Conservation (phyloP, 1,139 yeast species). For the Meyerozyma elateridarum region DNA sequence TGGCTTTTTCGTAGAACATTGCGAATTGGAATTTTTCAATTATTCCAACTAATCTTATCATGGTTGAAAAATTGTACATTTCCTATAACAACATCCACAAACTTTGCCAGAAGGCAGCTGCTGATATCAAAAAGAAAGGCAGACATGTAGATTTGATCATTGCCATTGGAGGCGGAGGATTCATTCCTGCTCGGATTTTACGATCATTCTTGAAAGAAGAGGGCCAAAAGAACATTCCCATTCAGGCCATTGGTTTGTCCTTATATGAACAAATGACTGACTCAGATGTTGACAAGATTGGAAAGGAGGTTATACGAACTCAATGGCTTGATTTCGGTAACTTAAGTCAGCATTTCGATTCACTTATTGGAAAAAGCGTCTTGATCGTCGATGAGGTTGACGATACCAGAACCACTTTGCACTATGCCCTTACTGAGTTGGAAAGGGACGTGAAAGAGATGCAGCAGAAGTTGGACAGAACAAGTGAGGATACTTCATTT, state of each 20-base stretch:
- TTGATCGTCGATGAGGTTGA: conserved; percentile 92
- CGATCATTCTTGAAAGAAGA: conserved; percentile 85
- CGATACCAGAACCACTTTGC: conserved; percentile 91
- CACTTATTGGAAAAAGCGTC: conserved; percentile 71
- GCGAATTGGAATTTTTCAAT: background rate
- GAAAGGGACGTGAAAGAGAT: conserved; percentile 73
- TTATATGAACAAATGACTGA: conserved; percentile 53
- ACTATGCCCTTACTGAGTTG: conserved; percentile 84
- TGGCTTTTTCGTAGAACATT: background rate
- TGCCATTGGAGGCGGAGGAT: conserved; percentile 93
- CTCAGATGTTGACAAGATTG: conserved; percentile 41
- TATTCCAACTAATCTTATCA: background rate
- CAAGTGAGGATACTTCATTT: conserved; percentile 58
- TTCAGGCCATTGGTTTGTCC: conserved; percentile 90
- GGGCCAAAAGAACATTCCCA: conserved; percentile 84
- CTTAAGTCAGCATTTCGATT: conserved; percentile 46
- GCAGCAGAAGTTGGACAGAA: conserved; percentile 41
- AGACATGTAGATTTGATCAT: conserved; percentile 77
- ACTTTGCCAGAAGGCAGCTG: conserved; percentile 83
- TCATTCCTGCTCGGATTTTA: conserved; percentile 92
- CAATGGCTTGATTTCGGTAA: conserved; percentile 66
- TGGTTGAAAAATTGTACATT: conserved; percentile 46
- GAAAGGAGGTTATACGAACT: conserved; percentile 57
- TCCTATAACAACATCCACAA: conserved; percentile 92
- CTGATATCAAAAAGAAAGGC: conserved; percentile 58